Evolutionary conservation across 2,329 filamentous ascomycete species (phyloP).

Genomic region (Colletotrichum gigasporum): DNA sequence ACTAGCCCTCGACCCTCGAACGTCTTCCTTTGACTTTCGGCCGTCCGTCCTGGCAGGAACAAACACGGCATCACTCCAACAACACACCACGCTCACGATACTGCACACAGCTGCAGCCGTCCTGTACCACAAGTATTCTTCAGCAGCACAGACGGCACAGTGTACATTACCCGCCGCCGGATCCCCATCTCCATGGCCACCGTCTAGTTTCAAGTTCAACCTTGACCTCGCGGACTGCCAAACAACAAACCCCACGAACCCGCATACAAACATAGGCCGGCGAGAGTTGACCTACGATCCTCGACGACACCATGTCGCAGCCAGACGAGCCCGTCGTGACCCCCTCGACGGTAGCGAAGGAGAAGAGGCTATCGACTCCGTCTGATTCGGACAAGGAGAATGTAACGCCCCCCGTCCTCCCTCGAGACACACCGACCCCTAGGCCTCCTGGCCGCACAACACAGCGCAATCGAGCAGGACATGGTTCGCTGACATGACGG

Average conservation of each 20-base stretch:
- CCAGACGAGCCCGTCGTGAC: slow-evolving; percentile 39
- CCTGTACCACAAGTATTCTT: slow-evolving; percentile 10
- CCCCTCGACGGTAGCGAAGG: slow-evolving; percentile 32
- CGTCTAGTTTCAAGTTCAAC: slow-evolving; percentile 18
- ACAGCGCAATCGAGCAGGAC: not conserved
- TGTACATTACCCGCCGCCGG: slow-evolving; percentile 16
- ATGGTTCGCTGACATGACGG: slow-evolving; percentile 8
- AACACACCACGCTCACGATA: slow-evolving; percentile 12
- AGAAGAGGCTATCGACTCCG: slow-evolving; percentile 28
- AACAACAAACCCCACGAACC: not conserved
- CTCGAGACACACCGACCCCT: slow-evolving; percentile 9
- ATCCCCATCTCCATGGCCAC: slow-evolving; percentile 31
- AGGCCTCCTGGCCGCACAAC: not conserved
- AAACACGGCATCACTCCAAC: slow-evolving; percentile 3
- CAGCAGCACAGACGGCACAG: slow-evolving; percentile 26
- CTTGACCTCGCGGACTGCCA: slow-evolving; percentile 2
- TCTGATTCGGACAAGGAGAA: slow-evolving; percentile 33
- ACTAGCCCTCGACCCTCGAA: slow-evolving; percentile 9
- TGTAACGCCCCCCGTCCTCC: slow-evolving; percentile 29
- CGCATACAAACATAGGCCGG: slow-evolving; percentile 4
- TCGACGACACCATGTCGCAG: slow-evolving; percentile 44
- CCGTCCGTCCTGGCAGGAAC: slow-evolving; percentile 9
- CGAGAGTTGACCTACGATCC: slow-evolving; percentile 15
- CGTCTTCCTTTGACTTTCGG: slow-evolving; percentile 9
- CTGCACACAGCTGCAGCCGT: slow-evolving; percentile 2